A percentile compares a stretch with the other conserved stretches of the same genome.
Conservation (phyloP, 2,329 filamentous ascomycete genomes). For the Fusarium miscanthi region DNA sequence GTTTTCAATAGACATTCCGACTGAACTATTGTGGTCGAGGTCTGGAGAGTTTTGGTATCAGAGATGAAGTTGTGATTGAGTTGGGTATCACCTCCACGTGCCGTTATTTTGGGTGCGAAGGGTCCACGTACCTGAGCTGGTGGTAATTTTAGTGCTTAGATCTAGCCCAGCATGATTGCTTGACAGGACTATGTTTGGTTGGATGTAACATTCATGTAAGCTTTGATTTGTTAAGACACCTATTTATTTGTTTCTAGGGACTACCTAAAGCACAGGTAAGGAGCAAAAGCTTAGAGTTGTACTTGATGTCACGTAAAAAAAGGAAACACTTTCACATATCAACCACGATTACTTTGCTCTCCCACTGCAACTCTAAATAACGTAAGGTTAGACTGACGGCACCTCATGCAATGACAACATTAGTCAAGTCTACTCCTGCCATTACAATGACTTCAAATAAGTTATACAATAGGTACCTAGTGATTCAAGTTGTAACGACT, state of each 20-base stretch:
- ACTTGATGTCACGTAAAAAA: not conserved
- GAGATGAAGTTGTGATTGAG: slow-evolving; percentile 7
- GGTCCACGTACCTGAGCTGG: slow-evolving; percentile 12
- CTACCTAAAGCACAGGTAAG: not conserved
- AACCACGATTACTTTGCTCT: not conserved
- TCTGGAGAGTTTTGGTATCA: not conserved
- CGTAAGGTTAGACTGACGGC: too few species aligned
- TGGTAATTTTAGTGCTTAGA: not conserved
- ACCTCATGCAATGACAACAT: not conserved
- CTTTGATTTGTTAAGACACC: not conserved
- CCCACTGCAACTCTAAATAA: not conserved
- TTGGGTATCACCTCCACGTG: slow-evolving; percentile 21
- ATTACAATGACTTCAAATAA: not conserved
- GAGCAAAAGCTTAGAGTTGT: not conserved
- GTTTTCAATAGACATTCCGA: slow-evolving; percentile 57
- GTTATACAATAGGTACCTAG: too few species aligned
- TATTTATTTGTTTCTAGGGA: not conserved
- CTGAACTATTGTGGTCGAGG: not conserved
- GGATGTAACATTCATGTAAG: not conserved
- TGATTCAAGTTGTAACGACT: not conserved
- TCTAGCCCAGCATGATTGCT: not conserved
- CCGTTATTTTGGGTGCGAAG: slow-evolving; percentile 9
- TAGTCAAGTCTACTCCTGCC: not conserved
- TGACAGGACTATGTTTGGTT: not conserved
- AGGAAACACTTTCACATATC: not conserved